Evolutionary conservation across 345 rosid genomes (phyloP), one percentile per base, ranked within the genome.

Genomic region (Linum usitatissimum): DNA sequence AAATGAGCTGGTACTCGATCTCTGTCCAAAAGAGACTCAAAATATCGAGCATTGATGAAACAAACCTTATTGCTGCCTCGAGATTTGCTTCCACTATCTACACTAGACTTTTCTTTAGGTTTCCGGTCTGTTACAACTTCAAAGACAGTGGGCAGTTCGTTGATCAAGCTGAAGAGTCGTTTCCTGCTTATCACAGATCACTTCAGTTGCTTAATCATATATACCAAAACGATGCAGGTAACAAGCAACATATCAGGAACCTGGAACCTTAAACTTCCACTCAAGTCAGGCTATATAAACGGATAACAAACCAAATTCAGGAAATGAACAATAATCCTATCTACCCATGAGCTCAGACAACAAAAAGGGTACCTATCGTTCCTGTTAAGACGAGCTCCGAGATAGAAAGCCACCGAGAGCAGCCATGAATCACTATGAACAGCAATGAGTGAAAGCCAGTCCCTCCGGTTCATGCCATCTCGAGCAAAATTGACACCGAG

Each of bases 51-150:
- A 55, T 55, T 20, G 9, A 15, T 9, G 15, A 55, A 55, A 1
- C 9, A 55, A 55, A 55, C 59, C 59, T 55, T 55, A 18, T 18
- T 55, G 21, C 59, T 55, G 23, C 59, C 59, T 55, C 59, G 59
- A 19, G 59, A 55, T 55, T 55, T 55, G 59, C 30, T 55, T 55
- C 59, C 59, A 28, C 21, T 55, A 18, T 55, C 59, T 18, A 28
- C 14, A 55, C 59, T 55, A 19, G 59, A 12, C 51, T 45, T 45
- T 45, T 45, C 51, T 45, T 15, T 45, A 15, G 51, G 51, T 13
- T 55, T 55, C 59, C 59, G n/a, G 23, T 55, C 59, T 18, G 59
- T 28, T 55, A 55, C 59, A 55, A 55, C 30, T 55, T 55, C 59
- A 28, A 55, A 55, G 59, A 55, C 30, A 3, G 59, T 55, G 28